These are phyloP conservation scores for Cyclotella choctawhatcheeana DNA, from an alignment of 108 stramenopile genomes.

Conservation along the genomic window DNA sequence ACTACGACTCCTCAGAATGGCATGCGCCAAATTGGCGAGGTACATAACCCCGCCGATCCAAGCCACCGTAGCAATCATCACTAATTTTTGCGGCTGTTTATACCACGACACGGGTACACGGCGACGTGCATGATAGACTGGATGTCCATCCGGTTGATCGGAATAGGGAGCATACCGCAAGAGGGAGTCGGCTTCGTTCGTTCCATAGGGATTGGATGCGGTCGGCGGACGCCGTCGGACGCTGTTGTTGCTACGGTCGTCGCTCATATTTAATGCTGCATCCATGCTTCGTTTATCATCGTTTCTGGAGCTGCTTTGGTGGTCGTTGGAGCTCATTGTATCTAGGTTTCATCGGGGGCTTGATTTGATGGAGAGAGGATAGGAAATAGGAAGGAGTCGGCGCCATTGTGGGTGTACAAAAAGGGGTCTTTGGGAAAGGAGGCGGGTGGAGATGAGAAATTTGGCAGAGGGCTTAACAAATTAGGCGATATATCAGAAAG, in stretches of 20 bases:
- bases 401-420: not conserved
- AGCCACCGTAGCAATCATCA: constrained; percentile 22
- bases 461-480: too few species aligned
- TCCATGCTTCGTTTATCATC: too few species aligned
- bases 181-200: constrained; percentile 32
- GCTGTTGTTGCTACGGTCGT: not conserved
- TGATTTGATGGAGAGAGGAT: not conserved
- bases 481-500: too few species aligned
- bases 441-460: too few species aligned
- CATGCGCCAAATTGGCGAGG: constrained; percentile 35
- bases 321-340: constrained; percentile 8
- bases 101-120: constrained; percentile 28
- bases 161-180: constrained; percentile 15
- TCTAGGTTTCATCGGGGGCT: not conserved
- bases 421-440: too few species aligned
- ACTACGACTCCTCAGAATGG: constrained; percentile 33
- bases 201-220: constrained; percentile 30
- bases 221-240: constrained; percentile 30
- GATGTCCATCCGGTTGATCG: not conserved
- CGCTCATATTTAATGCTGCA: too few species aligned
- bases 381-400: not conserved
- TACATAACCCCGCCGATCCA: constrained; percentile 44
- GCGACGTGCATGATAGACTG: not conserved
- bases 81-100: constrained; percentile 23
- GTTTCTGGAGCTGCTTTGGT: not conserved